Evolutionary conservation across 2,329 filamentous ascomycete species (phyloP), one percentile per base, ranked within the genome.

Genomic region (Pseudogymnoascus sp.): DNA sequence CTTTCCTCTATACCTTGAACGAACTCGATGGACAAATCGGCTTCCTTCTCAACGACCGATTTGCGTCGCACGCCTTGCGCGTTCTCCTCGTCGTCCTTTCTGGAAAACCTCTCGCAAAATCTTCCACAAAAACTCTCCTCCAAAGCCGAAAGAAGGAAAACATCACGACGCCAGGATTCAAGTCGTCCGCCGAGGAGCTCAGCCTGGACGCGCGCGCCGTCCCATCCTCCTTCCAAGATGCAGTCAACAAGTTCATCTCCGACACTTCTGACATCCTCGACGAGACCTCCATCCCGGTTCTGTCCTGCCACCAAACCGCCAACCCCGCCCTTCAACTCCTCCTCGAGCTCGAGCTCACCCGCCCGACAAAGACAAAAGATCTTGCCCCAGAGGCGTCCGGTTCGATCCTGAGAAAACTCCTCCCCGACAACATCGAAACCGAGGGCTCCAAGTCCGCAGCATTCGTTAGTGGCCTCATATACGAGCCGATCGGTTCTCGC

Each of bases 71-170:
- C 71, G 88, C 90, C 0, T 79, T 99, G 43, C 85, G 94, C 57
- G 90, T 96, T 0, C 80, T 99, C 7, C 78, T 99, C 1, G 78
- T 97, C 3, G 86, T 97, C 1, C 79, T 99, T 4, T 90, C 93
- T 0, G 94, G 94, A 6, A 82, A 90, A 63, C 87, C 92, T 0
- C 77, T 97, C 4, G 85, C 91, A 62, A 84, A 88, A 62, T 76
- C 81, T 0, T 81, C 86, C 0, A 85, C 82, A 22, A 87, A 86
- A 71, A 86, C 86, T 1, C 76, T 96, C n/a, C 75, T 97, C 54
- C 90, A 93, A 71, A 96, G 93, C 78, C 92, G 90, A 74, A 92
- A 87, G 76, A 97, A 97, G 75, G 92, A 97, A 74, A 87, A 89
- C 66, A 81, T 95, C 58, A 81, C 82, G 1, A 83, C 88, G 1